Conservation (phyloP, 768 basidiomycete species). For the Termitomyces sp. region DNA sequence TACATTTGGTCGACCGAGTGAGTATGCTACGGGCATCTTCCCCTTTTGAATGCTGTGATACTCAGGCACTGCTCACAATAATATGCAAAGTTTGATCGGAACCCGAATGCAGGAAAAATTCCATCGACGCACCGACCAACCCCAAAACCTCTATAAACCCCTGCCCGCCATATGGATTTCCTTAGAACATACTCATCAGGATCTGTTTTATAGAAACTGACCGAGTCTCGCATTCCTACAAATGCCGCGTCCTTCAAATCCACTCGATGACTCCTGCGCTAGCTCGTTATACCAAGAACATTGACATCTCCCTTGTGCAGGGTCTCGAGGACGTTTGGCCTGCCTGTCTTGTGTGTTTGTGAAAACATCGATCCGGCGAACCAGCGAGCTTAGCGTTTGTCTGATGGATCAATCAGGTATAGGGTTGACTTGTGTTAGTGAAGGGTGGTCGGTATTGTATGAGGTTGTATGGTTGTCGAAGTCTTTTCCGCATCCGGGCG, state of each 20-base stretch:
- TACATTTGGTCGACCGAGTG: no score
- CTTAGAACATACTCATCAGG: constrained; percentile 24
- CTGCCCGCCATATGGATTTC: not conserved
- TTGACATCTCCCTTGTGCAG: constrained; percentile 6
- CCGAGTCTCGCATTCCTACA: constrained; percentile 24
- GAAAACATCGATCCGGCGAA: not conserved
- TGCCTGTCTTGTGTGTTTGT: constrained; percentile 1
- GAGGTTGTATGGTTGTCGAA: no score
- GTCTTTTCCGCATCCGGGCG: no score
- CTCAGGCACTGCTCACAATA: no score
- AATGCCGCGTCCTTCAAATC: constrained; percentile 23
- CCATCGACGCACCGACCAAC: constrained; percentile 8
- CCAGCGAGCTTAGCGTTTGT: constrained; percentile 18
- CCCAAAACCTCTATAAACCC: constrained; percentile 5
- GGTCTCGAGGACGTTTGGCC: constrained; percentile 22
- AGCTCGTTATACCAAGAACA: constrained; percentile 21
- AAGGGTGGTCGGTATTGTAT: no score
- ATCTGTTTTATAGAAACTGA: constrained; percentile 25
- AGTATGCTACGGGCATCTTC: no score
- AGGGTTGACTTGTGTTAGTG: no score
- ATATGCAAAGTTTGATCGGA: no score
- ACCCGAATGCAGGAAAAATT: not conserved
- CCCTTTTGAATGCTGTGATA: no score
- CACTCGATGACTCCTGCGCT: constrained; percentile 20
- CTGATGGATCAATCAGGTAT: constrained; percentile 16